Percentiles rank a stretch among this genome's conserved stretches.
Evolutionary conservation across 352 stramenopile species (phyloP).

Genomic region (Pythium biforme): DNA sequence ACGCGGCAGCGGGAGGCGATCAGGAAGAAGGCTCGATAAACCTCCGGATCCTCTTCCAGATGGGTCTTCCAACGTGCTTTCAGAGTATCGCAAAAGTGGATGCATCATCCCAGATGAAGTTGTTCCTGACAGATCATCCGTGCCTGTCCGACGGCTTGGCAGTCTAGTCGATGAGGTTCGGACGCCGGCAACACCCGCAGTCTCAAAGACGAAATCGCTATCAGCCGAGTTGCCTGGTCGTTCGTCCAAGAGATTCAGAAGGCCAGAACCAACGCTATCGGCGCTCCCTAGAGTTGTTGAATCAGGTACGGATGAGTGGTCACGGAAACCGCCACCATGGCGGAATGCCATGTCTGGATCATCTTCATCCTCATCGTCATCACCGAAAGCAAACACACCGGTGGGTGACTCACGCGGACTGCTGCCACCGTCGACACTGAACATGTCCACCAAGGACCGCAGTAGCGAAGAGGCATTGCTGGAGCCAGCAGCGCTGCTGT

Average conservation of each 20-base stretch:
- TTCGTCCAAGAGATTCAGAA: conserved; percentile 24
- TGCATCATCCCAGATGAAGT: conserved; percentile 16
- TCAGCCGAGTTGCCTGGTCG: conserved; percentile 2
- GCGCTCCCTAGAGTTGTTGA: background rate
- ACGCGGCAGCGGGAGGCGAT: conserved; percentile 51
- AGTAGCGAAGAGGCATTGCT: background rate
- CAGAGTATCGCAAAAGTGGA: conserved; percentile 17
- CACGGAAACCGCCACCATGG: conserved; percentile 7
- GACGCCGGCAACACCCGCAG: conserved; percentile 9
- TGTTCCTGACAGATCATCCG: background rate
- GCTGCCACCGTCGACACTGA: conserved; percentile 25
- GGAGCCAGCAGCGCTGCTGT: too few relatives aligned
- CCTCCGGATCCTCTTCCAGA: conserved; percentile 15
- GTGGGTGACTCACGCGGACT: conserved; percentile 5
- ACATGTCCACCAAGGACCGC: conserved; percentile 34
- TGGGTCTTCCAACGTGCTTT: conserved; percentile 1
- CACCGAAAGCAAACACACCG: conserved; percentile 29
- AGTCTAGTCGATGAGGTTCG: background rate
- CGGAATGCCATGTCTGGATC: conserved; percentile 33
- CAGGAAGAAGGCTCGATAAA: conserved; percentile 21
- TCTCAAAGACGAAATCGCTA: conserved; percentile 35
- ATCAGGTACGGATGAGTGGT: background rate
- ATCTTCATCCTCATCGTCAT: conserved; percentile 35
- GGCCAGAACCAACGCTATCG: conserved; percentile 14
- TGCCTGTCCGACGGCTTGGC: background rate